phyloP scores from a whole-genome alignment of 2,329 filamentous ascomycete genomes.

The Clonostachys byssicola region DNA sequence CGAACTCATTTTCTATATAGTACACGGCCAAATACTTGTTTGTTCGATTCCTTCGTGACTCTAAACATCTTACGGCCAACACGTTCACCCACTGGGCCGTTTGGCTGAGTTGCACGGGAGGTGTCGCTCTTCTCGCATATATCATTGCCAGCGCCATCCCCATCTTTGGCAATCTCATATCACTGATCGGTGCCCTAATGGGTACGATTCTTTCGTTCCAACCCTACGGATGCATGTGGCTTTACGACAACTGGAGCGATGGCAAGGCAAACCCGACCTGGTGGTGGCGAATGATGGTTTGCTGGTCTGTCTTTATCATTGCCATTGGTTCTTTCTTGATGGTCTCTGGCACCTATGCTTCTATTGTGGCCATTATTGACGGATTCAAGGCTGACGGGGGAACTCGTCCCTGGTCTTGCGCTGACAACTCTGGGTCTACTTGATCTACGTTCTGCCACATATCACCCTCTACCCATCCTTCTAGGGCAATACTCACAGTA shows the following conservation, averaged over 20 bases:
- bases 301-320: no score
- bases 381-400: no score
- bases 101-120: constrained; percentile 8
- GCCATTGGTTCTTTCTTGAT: no score
- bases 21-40: constrained; percentile 59
- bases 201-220: constrained; percentile 17
- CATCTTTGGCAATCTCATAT: constrained; percentile 2
- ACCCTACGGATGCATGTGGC: constrained; percentile 31
- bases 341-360: no score
- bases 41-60: constrained; percentile 21
- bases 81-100: constrained; percentile 14
- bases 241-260: constrained; percentile 32
- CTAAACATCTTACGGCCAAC: constrained; percentile 14
- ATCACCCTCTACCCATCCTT: no score
- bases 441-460: no score
- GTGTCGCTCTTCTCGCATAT: constrained; percentile 2
- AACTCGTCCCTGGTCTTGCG: no score
- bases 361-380: no score
- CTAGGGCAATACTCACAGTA: no score
- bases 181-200: constrained; percentile 9
- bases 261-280: not conserved
- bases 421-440: no score
- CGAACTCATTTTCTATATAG: no score
- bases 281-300: no score
- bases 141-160: constrained; percentile 6